These are phyloP conservation scores for Kazachstania viticola DNA, from an alignment of 805 yeast species.

Conservation along the genomic window DNA sequence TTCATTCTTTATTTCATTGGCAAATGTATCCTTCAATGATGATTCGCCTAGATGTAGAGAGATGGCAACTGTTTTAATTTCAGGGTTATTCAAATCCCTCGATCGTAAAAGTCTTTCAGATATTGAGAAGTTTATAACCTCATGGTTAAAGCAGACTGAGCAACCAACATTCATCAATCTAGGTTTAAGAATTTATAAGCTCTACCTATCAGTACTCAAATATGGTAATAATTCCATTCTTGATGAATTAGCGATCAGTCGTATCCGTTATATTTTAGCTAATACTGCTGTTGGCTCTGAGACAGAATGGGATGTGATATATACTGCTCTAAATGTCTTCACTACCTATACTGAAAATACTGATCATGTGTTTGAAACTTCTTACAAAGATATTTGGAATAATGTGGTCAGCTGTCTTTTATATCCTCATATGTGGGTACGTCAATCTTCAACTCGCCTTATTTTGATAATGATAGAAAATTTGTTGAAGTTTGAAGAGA, in stretches of 20 bases:
- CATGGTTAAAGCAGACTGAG: conserved; percentile 54
- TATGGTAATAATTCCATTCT: conserved; percentile 28
- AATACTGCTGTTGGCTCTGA: conserved; percentile 32
- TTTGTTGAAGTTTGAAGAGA: conserved; percentile 20
- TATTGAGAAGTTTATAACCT: conserved; percentile 29
- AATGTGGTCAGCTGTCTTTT: conserved; percentile 43
- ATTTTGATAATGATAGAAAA: conserved; percentile 41
- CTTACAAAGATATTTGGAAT: conserved; percentile 37
- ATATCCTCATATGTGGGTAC: conserved; percentile 89
- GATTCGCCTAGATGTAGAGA: conserved; percentile 71
- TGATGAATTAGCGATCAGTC: conserved; percentile 31
- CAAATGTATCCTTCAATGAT: conserved; percentile 69
- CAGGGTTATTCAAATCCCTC: conserved; percentile 41
- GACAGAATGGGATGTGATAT: conserved; percentile 68
- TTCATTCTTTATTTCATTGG: conserved; percentile 73
- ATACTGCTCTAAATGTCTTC: conserved; percentile 48
- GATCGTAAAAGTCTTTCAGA: conserved; percentile 25
- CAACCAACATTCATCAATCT: conserved; percentile 50
- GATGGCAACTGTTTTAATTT: conserved; percentile 57
- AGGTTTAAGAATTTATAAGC: conserved; percentile 60
- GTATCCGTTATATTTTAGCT: conserved; percentile 26
- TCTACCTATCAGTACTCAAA: conserved; percentile 43
- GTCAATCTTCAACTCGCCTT: conserved; percentile 53
- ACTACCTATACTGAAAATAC: conserved; percentile 31
- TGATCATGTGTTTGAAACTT: conserved; percentile 20